A percentile compares a stretch with the other conserved stretches of the same genome.
phyloP scores from a whole-genome alignment of 1,284 basidiomycete genomes.

The Phellinidium pouzarii region DNA sequence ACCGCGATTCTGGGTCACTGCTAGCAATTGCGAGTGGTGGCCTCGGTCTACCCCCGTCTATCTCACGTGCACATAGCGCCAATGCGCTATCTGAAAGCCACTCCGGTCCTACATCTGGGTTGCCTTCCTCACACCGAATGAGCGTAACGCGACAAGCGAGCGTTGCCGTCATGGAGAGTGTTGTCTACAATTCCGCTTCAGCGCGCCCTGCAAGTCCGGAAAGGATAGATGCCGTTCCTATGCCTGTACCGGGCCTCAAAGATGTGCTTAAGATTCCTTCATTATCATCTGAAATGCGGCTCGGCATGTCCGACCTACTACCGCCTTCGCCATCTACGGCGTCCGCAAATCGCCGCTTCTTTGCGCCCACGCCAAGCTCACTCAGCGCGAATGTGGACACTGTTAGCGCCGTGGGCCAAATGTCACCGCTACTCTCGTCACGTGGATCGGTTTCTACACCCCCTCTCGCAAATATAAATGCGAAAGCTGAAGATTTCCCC shows the following conservation, averaged over 20 bases:
- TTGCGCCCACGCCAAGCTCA: constrained; percentile 35
- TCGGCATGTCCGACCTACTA: constrained; percentile 63
- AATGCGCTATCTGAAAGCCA: constrained; percentile 22
- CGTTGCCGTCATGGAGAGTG: constrained; percentile 38
- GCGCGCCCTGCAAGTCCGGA: constrained; percentile 31
- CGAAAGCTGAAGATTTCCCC: not conserved
- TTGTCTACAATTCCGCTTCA: constrained; percentile 33
- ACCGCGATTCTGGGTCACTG: not conserved
- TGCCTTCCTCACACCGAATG: constrained; percentile 23
- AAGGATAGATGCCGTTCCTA: constrained; percentile 23
- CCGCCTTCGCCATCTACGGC: constrained; percentile 70
- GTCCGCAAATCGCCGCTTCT: constrained; percentile 38
- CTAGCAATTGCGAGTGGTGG: not conserved
- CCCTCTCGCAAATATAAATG: not conserved
- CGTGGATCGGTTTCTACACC: not conserved
- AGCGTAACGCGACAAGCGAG: constrained; percentile 42
- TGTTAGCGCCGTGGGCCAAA: not conserved
- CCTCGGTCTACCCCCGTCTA: constrained; percentile 13
- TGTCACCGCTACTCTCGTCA: not conserved
- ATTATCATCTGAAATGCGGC: constrained; percentile 59
- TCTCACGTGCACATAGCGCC: constrained; percentile 20
- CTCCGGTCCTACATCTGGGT: constrained; percentile 27
- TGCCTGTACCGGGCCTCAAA: constrained; percentile 53
- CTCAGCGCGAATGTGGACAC: constrained; percentile 29
- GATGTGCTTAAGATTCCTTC: constrained; percentile 65